phyloP scores from a whole-genome alignment of 495 filamentous ascomycete species.

The Podospora tetraspora region DNA sequence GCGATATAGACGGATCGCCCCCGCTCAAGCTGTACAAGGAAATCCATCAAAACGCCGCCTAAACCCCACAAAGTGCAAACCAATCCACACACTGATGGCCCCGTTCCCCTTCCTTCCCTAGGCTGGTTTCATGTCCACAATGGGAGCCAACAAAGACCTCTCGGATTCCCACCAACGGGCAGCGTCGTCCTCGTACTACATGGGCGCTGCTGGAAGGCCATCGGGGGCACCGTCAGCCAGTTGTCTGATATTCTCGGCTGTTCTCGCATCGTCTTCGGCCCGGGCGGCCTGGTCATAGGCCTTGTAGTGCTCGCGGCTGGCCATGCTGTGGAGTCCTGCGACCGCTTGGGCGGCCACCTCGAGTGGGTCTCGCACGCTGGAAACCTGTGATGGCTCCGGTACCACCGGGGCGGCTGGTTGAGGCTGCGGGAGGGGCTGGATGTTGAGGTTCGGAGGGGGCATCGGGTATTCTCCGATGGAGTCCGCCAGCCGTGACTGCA shows the following conservation, averaged over 20 bases:
- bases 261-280: conserved; percentile 31
- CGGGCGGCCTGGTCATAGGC: conserved; percentile 11
- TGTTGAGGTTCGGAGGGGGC: conserved; percentile 55
- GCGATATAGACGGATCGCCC: not conserved
- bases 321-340: conserved; percentile 26
- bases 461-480: conserved; percentile 76
- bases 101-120: not conserved
- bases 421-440: conserved; percentile 26
- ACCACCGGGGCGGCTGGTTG: not conserved
- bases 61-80: not conserved
- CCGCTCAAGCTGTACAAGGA: not conserved
- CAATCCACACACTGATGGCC: not conserved
- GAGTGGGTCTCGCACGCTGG: conserved; percentile 15
- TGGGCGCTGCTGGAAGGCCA: conserved; percentile 15
- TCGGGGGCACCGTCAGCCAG: conserved; percentile 28
- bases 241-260: conserved; percentile 38
- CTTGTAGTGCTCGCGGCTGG: conserved; percentile 13
- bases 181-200: conserved; percentile 12
- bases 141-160: not conserved
- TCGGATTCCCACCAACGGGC: not conserved
- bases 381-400: not conserved
- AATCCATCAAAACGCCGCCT: not conserved
- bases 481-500: conserved; percentile 86
- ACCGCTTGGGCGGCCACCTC: conserved; percentile 37
- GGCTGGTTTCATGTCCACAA: not conserved